phyloP scores from a whole-genome alignment of 371 early-diverging fungal genomes.

The Dichotomocladium elegans region DNA sequence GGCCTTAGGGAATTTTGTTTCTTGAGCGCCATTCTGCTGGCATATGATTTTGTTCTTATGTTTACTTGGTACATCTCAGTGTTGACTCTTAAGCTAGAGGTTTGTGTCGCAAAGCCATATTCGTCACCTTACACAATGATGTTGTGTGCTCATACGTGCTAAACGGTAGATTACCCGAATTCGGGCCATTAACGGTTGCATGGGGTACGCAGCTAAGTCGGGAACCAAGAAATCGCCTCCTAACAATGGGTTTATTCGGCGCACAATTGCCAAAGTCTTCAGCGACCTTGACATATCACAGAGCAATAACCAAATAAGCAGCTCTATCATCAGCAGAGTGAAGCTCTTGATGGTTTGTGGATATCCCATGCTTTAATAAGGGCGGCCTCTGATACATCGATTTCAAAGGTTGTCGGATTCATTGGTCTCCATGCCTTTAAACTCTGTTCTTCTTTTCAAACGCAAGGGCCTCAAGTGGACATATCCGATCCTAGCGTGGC shows the following conservation, averaged over 20 bases:
- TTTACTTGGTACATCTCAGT: slow-evolving; percentile 87
- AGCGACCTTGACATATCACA: slow-evolving; percentile 20
- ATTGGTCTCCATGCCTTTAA: slow-evolving; percentile 73
- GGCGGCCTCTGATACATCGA: neutral
- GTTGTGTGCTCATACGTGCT: neutral
- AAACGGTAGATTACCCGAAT: slow-evolving; percentile 11
- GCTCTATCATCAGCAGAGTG: slow-evolving; percentile 46
- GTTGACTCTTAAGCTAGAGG: slow-evolving; percentile 84
- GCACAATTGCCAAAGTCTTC: slow-evolving; percentile 44
- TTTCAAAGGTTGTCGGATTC: slow-evolving; percentile 58
- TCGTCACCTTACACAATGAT: neutral
- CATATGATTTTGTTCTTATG: slow-evolving; percentile 80
- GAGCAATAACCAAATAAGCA: slow-evolving; percentile 29
- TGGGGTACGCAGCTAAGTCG: slow-evolving; percentile 15
- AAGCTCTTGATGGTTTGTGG: slow-evolving; percentile 40
- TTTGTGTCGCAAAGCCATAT: slow-evolving; percentile 22
- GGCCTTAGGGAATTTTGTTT: slow-evolving; percentile 82
- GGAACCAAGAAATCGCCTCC: slow-evolving; percentile 16
- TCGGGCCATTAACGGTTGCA: slow-evolving; percentile 16
- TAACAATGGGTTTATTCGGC: slow-evolving; percentile 39
- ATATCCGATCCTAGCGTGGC: slow-evolving; percentile 35
- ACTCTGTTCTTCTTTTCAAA: slow-evolving; percentile 62
- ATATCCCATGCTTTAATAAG: neutral
- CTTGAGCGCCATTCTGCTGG: slow-evolving; percentile 74
- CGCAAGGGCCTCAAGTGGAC: slow-evolving; percentile 36